Conservation (phyloP, 768 basidiomycete species). For the Trametes meyenii region DNA sequence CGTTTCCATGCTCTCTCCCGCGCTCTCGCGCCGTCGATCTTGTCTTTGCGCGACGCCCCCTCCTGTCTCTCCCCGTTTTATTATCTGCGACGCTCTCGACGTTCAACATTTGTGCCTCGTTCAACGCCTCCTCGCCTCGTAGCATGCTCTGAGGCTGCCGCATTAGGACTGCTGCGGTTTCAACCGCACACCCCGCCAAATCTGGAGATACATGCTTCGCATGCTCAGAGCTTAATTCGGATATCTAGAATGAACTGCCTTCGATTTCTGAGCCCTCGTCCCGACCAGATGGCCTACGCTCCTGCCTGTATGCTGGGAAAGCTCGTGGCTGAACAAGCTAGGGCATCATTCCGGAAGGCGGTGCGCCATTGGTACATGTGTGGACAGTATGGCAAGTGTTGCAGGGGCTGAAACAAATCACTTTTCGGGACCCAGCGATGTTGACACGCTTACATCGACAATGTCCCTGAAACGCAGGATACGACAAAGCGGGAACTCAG, state of each 20-base stretch:
- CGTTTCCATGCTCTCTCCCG: slow-evolving; percentile 25
- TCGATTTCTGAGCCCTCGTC: neutral
- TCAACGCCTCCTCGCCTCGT: neutral
- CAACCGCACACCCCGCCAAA: neutral
- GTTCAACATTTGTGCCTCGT: slow-evolving; percentile 3
- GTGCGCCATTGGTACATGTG: too few relatives aligned
- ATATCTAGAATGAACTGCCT: neutral
- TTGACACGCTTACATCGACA: too few relatives aligned
- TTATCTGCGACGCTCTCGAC: neutral
- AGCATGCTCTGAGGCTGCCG: slow-evolving; percentile 4
- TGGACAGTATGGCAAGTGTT: too few relatives aligned
- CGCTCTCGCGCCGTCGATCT: slow-evolving; percentile 14
- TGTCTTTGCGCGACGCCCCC: neutral
- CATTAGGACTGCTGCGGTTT: slow-evolving; percentile 2
- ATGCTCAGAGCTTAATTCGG: neutral
- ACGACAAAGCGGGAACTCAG: too few relatives aligned
- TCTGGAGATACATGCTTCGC: neutral
- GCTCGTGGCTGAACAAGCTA: too few relatives aligned
- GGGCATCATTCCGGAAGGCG: too few relatives aligned
- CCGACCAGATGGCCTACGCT: neutral
- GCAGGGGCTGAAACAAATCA: too few relatives aligned
- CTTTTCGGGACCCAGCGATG: too few relatives aligned
- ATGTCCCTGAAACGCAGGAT: too few relatives aligned
- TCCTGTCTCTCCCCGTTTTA: neutral
- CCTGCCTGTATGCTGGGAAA: too few relatives aligned